Evolutionary conservation across 257 asterid genomes (phyloP).

Genomic region (Solanum clarkiae): DNA sequence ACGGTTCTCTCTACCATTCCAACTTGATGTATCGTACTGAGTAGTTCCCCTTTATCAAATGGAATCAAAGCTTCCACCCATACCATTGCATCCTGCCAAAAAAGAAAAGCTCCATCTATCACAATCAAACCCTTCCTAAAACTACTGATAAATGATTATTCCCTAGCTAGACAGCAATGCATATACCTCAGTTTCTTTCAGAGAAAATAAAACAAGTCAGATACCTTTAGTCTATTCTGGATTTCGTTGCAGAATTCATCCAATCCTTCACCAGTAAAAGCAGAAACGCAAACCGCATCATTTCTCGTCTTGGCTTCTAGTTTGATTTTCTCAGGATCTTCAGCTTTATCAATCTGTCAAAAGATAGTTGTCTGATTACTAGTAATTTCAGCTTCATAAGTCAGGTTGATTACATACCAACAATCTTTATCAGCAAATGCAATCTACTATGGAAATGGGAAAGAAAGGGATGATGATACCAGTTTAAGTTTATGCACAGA

Average conservation of each 20-base stretch:
- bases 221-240: slow-evolving; percentile 72
- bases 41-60: slow-evolving; percentile 86
- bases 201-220: neutral
- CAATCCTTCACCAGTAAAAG: slow-evolving; percentile 89
- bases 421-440: neutral
- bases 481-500: neutral
- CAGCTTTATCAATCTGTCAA: slow-evolving; percentile 74
- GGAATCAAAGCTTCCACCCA: slow-evolving; percentile 98
- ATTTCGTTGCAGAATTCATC: slow-evolving; percentile 82
- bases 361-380: slow-evolving; percentile 2
- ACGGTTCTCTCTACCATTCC: slow-evolving; percentile 86
- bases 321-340: slow-evolving; percentile 47
- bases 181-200: neutral
- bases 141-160: neutral
- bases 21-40: slow-evolving; percentile 78
- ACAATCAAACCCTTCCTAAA: neutral
- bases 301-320: slow-evolving; percentile 45
- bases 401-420: neutral
- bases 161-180: neutral
- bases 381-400: neutral
- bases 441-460: neutral
- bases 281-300: slow-evolving; percentile 78
- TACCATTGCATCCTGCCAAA: slow-evolving; percentile 73
- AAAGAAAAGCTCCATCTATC: neutral
- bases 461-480: neutral